Evolutionary conservation across 169 alveolate species (phyloP), one percentile per base, ranked within the genome.

Genomic region (Babesia sp.): DNA sequence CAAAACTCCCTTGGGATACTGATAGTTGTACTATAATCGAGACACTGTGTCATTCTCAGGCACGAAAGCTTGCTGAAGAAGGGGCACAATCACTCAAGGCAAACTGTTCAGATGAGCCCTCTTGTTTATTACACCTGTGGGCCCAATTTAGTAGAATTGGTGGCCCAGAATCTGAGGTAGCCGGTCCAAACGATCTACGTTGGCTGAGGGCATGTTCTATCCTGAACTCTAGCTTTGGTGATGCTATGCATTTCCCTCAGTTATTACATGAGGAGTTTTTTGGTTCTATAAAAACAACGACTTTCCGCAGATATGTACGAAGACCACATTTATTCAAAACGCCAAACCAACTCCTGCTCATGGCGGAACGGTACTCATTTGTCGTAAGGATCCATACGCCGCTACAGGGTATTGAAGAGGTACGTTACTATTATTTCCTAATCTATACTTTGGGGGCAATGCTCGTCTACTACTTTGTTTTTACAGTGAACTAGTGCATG

Each of bases 181-280:
- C 83, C n/a, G 3, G 53, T 2, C 77, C 75, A 7, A 28, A 44
- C 2, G 83, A 79, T 37, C 39, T 71, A 59, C 53, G 87, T 9
- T 79, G 87, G 87, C 70, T 79, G 9, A 71, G 87, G 24, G 59
- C 71, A 7, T 69, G 79, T 31, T 54, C 84, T 22, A 12, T 57
- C 36, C 7, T 79, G 3, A 71, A 70, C 36, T 39, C 58, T 9
- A n/a, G 69, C 7, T 79, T 70, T 46, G 83, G 76, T n/a, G 87
- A 79, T n/a, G 76, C 85, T 6, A 42, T 79, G 73, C 84, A 79
- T 59, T 70, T 79, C 41, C 87, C 83, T 22, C 83, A 69, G 78
- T 34, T 79, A 37, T 53, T 46, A 6, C 77, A 56, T 16, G 83
- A 79, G 48, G 87, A 79, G 54, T 79, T 79, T 63, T 79, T 79